Conservation (phyloP, 2,329 filamentous ascomycete species). For the Lasiodiplodia gonubiensis region DNA sequence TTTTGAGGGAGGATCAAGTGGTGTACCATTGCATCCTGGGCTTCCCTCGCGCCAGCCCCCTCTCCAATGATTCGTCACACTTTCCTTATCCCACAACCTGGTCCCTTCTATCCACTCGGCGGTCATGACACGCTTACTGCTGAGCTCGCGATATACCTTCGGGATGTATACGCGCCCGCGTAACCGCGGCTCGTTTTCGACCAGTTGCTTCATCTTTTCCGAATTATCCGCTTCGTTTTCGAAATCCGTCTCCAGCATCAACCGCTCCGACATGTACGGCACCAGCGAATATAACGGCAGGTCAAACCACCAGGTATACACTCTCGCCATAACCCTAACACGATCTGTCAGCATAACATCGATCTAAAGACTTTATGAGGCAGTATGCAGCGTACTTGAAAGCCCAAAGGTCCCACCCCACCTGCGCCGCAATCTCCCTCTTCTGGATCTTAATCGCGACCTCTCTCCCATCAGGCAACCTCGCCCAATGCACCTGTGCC, state of each 20-base stretch:
- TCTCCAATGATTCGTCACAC: slow-evolving; percentile 77
- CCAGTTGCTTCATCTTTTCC: slow-evolving; percentile 78
- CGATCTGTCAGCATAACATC: slow-evolving; percentile 21
- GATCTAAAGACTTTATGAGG: neutral
- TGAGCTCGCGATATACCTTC: slow-evolving; percentile 80
- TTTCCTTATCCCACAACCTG: slow-evolving; percentile 87
- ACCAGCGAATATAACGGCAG: slow-evolving; percentile 91
- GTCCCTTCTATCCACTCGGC: slow-evolving; percentile 98
- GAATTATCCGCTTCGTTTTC: slow-evolving; percentile 89
- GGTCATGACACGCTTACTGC: slow-evolving; percentile 82
- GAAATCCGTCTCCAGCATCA: slow-evolving; percentile 94
- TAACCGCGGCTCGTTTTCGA: slow-evolving; percentile 76
- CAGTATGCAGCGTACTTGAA: slow-evolving; percentile 69
- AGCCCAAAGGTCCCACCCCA: slow-evolving; percentile 93
- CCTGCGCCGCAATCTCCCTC: slow-evolving; percentile 86
- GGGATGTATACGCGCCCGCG: slow-evolving; percentile 87
- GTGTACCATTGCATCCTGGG: slow-evolving; percentile 73
- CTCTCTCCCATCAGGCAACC: slow-evolving; percentile 82
- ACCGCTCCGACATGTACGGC: slow-evolving; percentile 89
- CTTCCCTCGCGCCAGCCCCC: slow-evolving; percentile 78
- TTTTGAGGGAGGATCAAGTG: slow-evolving; percentile 38
- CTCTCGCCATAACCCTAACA: slow-evolving; percentile 72
- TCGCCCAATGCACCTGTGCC: slow-evolving; percentile 95
- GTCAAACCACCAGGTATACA: slow-evolving; percentile 88
- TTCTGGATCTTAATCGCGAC: slow-evolving; percentile 98